A percentile compares a stretch with the other conserved stretches of the same genome.
Conservation (phyloP, 768 basidiomycete genomes). For the Hypsizygus marmoreus region DNA sequence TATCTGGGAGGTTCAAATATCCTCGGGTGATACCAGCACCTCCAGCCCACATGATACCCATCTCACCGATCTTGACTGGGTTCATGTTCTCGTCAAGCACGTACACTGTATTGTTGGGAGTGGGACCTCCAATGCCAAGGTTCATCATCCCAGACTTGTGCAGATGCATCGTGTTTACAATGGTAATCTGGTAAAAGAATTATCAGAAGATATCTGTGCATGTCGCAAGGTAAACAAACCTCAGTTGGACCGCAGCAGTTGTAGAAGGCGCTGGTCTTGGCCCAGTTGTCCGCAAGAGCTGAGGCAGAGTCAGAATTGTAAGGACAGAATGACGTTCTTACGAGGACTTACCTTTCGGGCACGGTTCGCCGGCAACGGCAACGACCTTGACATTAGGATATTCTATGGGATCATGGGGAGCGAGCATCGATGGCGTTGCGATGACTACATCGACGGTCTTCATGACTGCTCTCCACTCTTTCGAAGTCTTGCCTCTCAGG, state of each 20-base stretch:
- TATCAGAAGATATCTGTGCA: not conserved
- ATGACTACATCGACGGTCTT: slow-evolving; percentile 53
- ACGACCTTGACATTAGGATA: slow-evolving; percentile 55
- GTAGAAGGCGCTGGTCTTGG: slow-evolving; percentile 38
- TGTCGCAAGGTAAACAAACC: slow-evolving; percentile 25
- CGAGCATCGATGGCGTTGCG: slow-evolving; percentile 53
- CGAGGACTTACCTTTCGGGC: slow-evolving; percentile 43
- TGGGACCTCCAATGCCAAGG: slow-evolving; percentile 48
- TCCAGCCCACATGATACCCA: slow-evolving; percentile 57
- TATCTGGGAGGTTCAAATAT: slow-evolving; percentile 54
- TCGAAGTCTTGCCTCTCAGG: slow-evolving; percentile 49
- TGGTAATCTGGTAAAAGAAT: slow-evolving; percentile 39
- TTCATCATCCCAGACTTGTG: slow-evolving; percentile 39
- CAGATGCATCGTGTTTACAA: slow-evolving; percentile 52
- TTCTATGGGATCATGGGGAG: slow-evolving; percentile 44
- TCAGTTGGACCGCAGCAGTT: slow-evolving; percentile 59
- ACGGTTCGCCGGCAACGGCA: slow-evolving; percentile 53
- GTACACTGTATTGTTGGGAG: slow-evolving; percentile 48
- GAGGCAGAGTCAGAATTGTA: not conserved
- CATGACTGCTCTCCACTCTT: slow-evolving; percentile 50
- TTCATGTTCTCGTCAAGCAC: slow-evolving; percentile 38
- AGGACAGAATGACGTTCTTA: not conserved
- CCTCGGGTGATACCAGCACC: slow-evolving; percentile 55
- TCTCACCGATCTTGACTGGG: slow-evolving; percentile 35
- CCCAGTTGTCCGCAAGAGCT: slow-evolving; percentile 48